phyloP scores from a whole-genome alignment of 805 yeast genomes.

The Metschnikowia lochheadii region DNA sequence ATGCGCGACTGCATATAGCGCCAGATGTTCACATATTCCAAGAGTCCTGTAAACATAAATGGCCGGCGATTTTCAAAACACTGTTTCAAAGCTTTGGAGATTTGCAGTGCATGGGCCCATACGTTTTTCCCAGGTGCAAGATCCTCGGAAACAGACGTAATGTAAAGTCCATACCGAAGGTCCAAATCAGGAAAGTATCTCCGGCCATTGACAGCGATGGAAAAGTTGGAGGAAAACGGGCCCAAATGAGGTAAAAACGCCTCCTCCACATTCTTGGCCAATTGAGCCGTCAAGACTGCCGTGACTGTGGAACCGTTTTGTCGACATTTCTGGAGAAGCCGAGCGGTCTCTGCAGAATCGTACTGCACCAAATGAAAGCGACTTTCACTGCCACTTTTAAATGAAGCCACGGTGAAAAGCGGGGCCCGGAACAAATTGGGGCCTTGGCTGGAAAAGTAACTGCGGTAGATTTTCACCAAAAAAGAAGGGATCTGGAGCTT shows the following conservation, averaged over 20 bases:
- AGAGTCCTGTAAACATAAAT: slow-evolving; percentile 8
- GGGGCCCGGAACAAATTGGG: slow-evolving; percentile 12
- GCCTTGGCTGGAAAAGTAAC: background rate
- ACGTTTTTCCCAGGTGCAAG: slow-evolving; percentile 4
- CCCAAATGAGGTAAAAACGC: slow-evolving; percentile 5
- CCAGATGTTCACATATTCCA: slow-evolving; percentile 10
- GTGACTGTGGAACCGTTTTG: slow-evolving; percentile 8
- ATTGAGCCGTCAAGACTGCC: slow-evolving; percentile 9
- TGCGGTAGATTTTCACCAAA: slow-evolving; percentile 1
- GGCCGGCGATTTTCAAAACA: slow-evolving; percentile 5
- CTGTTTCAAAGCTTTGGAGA: slow-evolving; percentile 1
- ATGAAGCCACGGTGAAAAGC: slow-evolving; percentile 7
- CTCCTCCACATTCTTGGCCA: slow-evolving; percentile 4
- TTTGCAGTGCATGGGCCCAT: background rate
- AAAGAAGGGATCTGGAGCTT: slow-evolving; percentile 2
- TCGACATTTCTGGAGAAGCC: slow-evolving; percentile 6
- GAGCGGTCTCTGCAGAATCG: slow-evolving; percentile 2
- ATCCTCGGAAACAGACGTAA: slow-evolving; percentile 1
- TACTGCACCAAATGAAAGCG: slow-evolving; percentile 6
- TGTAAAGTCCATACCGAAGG: slow-evolving; percentile 12
- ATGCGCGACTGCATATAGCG: background rate
- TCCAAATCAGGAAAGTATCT: slow-evolving; percentile 9
- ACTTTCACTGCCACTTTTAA: slow-evolving; percentile 4
- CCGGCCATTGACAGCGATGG: slow-evolving; percentile 12
- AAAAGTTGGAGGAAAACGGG: slow-evolving; percentile 5